Evolutionary conservation across 805 yeast species (phyloP), one percentile per base, ranked within the genome.

Genomic region (Metschnikowia bowlesiae): DNA sequence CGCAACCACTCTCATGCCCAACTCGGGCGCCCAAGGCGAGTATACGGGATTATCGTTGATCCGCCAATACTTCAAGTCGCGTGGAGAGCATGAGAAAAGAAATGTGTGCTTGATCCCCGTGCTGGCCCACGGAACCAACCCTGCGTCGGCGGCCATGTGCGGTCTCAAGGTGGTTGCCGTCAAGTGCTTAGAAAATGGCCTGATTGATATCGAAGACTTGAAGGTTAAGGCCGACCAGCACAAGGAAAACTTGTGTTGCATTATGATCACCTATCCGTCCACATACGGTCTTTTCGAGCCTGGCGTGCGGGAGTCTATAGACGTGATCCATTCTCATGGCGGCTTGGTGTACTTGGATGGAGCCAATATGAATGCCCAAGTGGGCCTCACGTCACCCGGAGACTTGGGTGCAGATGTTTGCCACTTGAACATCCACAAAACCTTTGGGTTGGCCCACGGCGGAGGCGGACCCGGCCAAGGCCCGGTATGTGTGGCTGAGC

Each of bases 401-500:
- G 97, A 90, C 64, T 74, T 94, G 59, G 98, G 97, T 47, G 98
- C 98, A 10, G 99, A 94, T 71, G 98, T 94, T 39, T 94, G 99
- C 69, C 99, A 94, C 64, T 79, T 94, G 74, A 94, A 94, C 68
- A 77, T 94, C 65, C 99, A 94, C 76, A 94, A 94, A 74, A 94
- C 99, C 0, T 94, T 94, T 76, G 90, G 97, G 42, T 89, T 94
- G 63, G 95, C 97, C 49, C 99, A 94, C 64, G 99, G 99, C 64
- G 99, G 99, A 65, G 99, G 99, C 66, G 99, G 99, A 39, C 99
- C 99, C 39, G 99, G 98, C 65, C 96, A 90, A 62, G 99, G 97
- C 16, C 98, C 98, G 46, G 94, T 94, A 56, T 89, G 98, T 78
- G 98, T 92, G 50, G 85, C 84, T 58, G 72, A 78, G 45, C 96